Base-by-base conservation (phyloP, 1,284 basidiomycete species). In the Trichosporon inkin region DNA sequence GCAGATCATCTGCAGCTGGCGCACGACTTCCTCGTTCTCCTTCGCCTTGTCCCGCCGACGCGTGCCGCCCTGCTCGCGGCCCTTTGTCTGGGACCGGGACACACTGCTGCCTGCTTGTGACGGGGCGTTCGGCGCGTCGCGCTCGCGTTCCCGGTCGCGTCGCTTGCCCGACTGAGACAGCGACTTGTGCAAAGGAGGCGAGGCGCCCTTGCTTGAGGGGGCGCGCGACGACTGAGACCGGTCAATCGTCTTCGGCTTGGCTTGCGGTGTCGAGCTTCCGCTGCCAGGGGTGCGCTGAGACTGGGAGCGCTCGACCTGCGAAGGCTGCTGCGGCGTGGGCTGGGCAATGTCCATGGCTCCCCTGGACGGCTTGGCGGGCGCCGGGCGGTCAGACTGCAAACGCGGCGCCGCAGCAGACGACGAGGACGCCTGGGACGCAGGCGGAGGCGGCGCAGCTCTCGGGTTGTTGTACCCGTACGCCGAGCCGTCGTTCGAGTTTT, bases 1-100 rank as follows among this genome's bases (percentile, higher is more conserved):
- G 76, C 96, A 99, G 70, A 99, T 98, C 68, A 88, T 87, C 75
- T 92, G 88, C 71, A 99, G 79, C 47, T 92, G 86, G 69, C 87
- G 88, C 63, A 99, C 88, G 62, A 98, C 92, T 72, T 97, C 93
- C 67, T 87, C 86, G 63, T 93, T 90, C 71, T 88, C 88, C 64
- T 86, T 86, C 77, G 90, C 89, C 82, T 91, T 92, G 79, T 95
- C 90, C 61, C 92, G 81, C 65, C 92, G 80, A 58, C 93, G 81
- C 0, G 89, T 90, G 35, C 89, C 86, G 32, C 70, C 68, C 37
- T 57, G 68, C 39, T 65, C 62, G 58, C 56, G 60, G 35, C 44
- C 62, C 69, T 60, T 70, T 51, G 64, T 71, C 36, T 38, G 37
- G 2, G 55, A 60, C 3, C 63, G 55, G 4, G 63, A n/a, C 0